Base-by-base conservation (phyloP, 805 yeast genomes). In the Pichia phayaonensis region DNA sequence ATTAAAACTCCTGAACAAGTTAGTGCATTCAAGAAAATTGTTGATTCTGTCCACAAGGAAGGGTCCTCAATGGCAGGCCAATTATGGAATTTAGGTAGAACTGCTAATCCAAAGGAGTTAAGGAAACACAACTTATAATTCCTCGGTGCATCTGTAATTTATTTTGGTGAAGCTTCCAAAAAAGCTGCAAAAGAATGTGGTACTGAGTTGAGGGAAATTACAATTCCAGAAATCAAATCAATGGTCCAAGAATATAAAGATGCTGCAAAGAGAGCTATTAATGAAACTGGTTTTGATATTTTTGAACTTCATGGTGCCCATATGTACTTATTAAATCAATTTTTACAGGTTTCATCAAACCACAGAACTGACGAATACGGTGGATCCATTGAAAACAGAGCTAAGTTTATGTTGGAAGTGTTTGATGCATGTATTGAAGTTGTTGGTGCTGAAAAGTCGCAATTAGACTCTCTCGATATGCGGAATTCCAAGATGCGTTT, bases 51-150 rank as follows among this genome's bases (percentile, higher is more conserved):
- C 43, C 87, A 82, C 58, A 68, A 63, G 13, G 74, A 80, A 51
- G 72, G 73, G 23, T 72, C 82, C 0, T 70, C 62, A 45, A 60
- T 72, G 2, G 65, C 76, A 42, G 59, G 72, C 29, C 86, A 82
- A 66, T 54, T 82, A 26, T 80, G 83, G 83, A 70, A 66, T 13
- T 61, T 79, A 49, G 80, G 81, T 15, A 57, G 70, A 44, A 59
- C 61, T 2, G 75, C 71, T 1, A 62, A 53, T 55, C 75, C 77
- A n/a, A 63, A 56, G 5, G 50, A 61, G 7, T 54, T 72, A 49
- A 69, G 71, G 45, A 56, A 63, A 21, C 66, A 64, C 34, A 74
- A 74, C 21, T 23, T 65, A 65, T 54, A 72, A 24, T 47, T 56
- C 38, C 42, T 58, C 64, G 56, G 67, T 66, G 45, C 69, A 71